Evolutionary conservation across 805 yeast species (phyloP).

Genomic region (Suhomyces sp.): DNA sequence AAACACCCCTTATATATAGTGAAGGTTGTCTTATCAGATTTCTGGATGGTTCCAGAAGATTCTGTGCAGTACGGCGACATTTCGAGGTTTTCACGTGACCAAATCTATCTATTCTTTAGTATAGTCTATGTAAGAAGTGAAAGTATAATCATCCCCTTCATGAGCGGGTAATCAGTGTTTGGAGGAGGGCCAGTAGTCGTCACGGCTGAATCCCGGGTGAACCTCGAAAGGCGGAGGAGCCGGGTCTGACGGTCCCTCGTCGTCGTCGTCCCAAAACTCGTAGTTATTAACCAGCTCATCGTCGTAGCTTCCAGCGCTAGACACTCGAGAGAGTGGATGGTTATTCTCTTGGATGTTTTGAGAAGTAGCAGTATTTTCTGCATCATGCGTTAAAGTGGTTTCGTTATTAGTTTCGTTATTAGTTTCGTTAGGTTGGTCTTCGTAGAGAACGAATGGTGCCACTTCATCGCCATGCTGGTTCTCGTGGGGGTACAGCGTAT

Average conservation of each 20-base stretch:
- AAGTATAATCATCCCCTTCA: no score
- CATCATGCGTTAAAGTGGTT: neutral
- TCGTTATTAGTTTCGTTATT: neutral
- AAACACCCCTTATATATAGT: neutral
- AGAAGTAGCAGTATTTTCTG: neutral
- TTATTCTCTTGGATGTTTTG: neutral
- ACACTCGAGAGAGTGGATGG: neutral
- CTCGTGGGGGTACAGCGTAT: neutral
- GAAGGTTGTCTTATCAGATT: neutral
- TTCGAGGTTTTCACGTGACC: neutral
- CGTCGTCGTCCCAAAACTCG: slow-evolving; percentile 18
- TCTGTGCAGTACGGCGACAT: slow-evolving; percentile 11
- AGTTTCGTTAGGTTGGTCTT: neutral
- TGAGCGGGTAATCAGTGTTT: neutral
- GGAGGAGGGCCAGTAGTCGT: slow-evolving; percentile 43
- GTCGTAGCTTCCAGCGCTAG: slow-evolving; percentile 16
- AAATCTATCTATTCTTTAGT: neutral
- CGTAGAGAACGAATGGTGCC: neutral
- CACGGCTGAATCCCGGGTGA: slow-evolving; percentile 43
- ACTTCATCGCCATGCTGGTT: slow-evolving; percentile 1
- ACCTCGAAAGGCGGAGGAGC: slow-evolving; percentile 45
- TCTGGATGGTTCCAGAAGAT: slow-evolving; percentile 11
- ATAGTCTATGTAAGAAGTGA: neutral
- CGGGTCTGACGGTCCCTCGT: slow-evolving; percentile 4
- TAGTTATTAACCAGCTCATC: slow-evolving; percentile 27